Base-by-base conservation (phyloP, 768 basidiomycete species). In the Galerina marginata region DNA sequence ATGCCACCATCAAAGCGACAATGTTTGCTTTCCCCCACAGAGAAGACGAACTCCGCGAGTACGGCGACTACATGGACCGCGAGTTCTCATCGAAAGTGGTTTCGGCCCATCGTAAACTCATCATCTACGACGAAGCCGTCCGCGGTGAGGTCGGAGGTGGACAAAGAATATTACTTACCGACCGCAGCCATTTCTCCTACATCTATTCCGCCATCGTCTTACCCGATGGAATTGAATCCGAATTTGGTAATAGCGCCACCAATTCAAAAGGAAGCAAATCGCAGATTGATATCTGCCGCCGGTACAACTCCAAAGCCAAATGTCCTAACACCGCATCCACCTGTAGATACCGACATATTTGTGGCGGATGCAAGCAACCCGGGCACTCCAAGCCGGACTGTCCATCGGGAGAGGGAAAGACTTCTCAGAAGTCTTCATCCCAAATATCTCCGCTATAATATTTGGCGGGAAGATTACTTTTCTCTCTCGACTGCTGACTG, bases 121-220 rank as follows among this genome's bases (percentile, higher is more conserved):
- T 79, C 53, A 20, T 65, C 6, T 74, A 65, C 56, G 77, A 80
- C 60, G 62, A 65, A 23, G 73, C 71, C 0, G 59, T 76, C 11
- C 51, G 74, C 2, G 61, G 65, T 0, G n/a, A 44, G 3, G 69
- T 73, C n/a, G 66, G 55, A n/a, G 59, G 63, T 11, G 54, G 63
- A 20, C 58, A 57, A n/a, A n/a, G 49, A 1, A 46, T 66, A 3
- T 42, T 62, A 1, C 66, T 77, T 64, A 65, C 63, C 9, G 69
- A 77, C 47, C 14, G 6, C 40, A 15, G 58, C 36, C 4, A 15
- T 1, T 67, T 64, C 64, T 1, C n/a, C 10, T 2, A 43, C 12
- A 52, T 63, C 20, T 38, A 55, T 7, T n/a, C 58, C 26, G 43
- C 63, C 16, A 66, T 65, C 33, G 29, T 64, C 49, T 10, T 56